These are phyloP conservation scores for Mycena olivaceomarginata DNA, from an alignment of 768 basidiomycete species.

Conservation along the genomic window DNA sequence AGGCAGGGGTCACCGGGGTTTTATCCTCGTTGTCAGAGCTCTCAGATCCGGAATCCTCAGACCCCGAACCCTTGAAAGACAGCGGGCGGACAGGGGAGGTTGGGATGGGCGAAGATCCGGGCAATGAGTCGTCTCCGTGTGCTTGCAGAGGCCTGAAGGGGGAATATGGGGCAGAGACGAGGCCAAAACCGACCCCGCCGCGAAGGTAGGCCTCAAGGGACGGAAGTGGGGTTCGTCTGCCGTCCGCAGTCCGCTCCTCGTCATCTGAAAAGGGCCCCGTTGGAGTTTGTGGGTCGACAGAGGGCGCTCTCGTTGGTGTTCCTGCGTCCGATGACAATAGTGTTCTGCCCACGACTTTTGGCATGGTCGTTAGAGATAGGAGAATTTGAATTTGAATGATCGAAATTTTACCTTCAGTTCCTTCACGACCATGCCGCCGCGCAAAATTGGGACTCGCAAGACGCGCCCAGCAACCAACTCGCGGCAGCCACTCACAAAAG, in stretches of 20 bases:
- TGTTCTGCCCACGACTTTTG: not conserved
- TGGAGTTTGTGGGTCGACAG: not conserved
- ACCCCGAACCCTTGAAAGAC: too few species aligned
- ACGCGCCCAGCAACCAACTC: not conserved
- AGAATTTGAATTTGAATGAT: not conserved
- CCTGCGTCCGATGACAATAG: not conserved
- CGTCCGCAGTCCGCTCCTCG: too few species aligned
- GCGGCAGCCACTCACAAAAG: constrained; percentile 20
- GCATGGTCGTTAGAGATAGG: not conserved
- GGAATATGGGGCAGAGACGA: not conserved
- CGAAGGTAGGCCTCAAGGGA: not conserved
- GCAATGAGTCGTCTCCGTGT: not conserved
- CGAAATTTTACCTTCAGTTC: not conserved
- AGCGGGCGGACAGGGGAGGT: not conserved
- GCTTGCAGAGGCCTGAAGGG: not conserved
- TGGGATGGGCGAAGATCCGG: not conserved
- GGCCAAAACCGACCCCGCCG: not conserved
- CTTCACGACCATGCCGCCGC: not conserved
- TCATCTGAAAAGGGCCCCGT: too few species aligned
- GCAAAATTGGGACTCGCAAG: not conserved
- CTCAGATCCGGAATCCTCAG: too few species aligned
- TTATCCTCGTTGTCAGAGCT: too few species aligned
- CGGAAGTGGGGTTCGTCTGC: not conserved
- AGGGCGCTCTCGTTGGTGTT: not conserved
- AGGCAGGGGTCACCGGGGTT: too few species aligned